Percentiles rank a stretch among this genome's conserved stretches.
Conservation (phyloP, 805 yeast species). For the Blastobotrys americana region DNA sequence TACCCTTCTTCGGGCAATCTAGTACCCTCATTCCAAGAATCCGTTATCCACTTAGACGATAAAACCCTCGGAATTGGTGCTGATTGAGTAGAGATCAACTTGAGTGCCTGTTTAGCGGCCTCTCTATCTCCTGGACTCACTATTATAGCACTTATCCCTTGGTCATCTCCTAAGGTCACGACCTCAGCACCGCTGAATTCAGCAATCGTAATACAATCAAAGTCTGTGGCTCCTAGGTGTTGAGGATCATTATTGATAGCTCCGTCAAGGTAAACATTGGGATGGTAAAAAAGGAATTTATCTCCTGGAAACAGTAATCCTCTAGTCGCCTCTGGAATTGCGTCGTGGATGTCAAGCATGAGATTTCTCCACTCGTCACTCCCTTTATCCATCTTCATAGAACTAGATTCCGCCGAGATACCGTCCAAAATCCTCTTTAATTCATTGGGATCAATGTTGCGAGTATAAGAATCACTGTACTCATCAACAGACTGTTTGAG, state of each 20-base stretch:
- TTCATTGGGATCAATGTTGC: slow-evolving; percentile 26
- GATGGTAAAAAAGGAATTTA: not conserved
- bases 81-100: not conserved
- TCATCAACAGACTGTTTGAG: slow-evolving; percentile 41
- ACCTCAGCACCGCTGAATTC: not conserved
- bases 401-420: slow-evolving; percentile 8
- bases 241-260: too few species aligned
- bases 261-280: not conserved
- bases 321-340: slow-evolving; percentile 28
- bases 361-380: too few species aligned
- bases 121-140: not conserved
- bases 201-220: not conserved
- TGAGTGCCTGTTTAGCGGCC: not conserved
- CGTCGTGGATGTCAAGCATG: slow-evolving; percentile 35
- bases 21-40: not conserved
- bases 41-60: not conserved
- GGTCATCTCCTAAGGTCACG: not conserved
- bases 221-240: not conserved
- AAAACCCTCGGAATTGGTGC: not conserved
- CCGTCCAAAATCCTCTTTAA: slow-evolving; percentile 19
- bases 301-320: not conserved
- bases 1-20: not conserved
- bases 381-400: too few species aligned
- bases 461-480: slow-evolving; percentile 55
- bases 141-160: not conserved